Base-by-base conservation (phyloP, 2,329 filamentous ascomycete genomes). In the Acrodontium crateriforme region DNA sequence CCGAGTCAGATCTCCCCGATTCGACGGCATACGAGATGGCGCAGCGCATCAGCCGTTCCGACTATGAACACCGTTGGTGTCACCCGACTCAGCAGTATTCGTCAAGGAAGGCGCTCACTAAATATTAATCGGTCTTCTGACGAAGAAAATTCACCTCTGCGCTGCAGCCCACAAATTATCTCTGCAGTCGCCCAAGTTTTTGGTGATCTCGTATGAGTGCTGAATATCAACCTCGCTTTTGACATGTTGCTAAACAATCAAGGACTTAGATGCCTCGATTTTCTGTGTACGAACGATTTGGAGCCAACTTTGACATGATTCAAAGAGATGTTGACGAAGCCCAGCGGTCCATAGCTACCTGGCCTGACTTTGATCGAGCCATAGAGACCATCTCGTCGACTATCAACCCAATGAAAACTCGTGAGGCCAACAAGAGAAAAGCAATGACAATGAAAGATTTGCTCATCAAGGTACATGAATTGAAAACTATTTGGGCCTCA, bases 251-350 rank as follows among this genome's bases (percentile, higher is more conserved):
- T 41, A 36, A 71, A 59, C 36, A 16, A 29, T 16, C 36, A 42
- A 12, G 40, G 29, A 7, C 12, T 9, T 38, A 92, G 81, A 76
- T 91, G 58, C 69, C 71, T 34, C 73, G 74, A 0, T 89, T 95
- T 56, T 78, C 80, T 47, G 65, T 78, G 27, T 98, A 98, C 49
- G 80, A 92, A 56, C 81, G 92, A 43, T 98, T 93, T 50, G 80
- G 81, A 18, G 78, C 79, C 28, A 87, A 87, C 48, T 92, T 89
- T 53, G 82, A 91, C 41, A 65, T 83, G 40, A 79, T 94, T 63
- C 73, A 78, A 25, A 74, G 78, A 38, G 82, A 92, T 38, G 60
- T 91, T 18, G 71, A 74, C 18, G 65, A 74, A 15, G 66, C 77
- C 10, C 72, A 79, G 37, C 69, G 74, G 34, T 69, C 67, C 5